phyloP scores from a whole-genome alignment of 345 rosid genomes.

The Citropsis articulata region DNA sequence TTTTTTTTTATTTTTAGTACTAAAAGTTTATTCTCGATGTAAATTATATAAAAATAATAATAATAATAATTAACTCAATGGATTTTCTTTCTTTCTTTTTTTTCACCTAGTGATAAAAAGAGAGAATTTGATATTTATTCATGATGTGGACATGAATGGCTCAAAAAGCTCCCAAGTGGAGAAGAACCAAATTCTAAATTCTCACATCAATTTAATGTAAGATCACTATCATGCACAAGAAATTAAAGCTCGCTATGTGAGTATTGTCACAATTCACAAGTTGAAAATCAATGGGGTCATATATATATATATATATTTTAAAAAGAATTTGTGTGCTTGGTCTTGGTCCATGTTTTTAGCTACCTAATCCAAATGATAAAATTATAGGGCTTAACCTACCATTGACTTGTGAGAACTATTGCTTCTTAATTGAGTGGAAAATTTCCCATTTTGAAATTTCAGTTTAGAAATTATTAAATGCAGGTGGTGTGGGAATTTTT shows the following conservation, averaged over 20 bases:
- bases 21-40: too few relatives aligned
- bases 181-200: not conserved
- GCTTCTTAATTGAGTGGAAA: not conserved
- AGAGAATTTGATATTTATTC: not conserved
- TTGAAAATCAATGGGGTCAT: not conserved
- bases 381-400: constrained; percentile 4
- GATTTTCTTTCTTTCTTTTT: too few relatives aligned
- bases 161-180: not conserved
- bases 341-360: not conserved
- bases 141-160: not conserved
- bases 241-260: not conserved
- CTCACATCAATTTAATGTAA: not conserved
- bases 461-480: not conserved
- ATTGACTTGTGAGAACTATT: constrained; percentile 5
- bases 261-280: not conserved
- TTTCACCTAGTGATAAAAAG: too few relatives aligned
- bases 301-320: too few relatives aligned
- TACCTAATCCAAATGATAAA: not conserved
- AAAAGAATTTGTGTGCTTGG: not conserved
- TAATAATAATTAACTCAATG: too few relatives aligned
- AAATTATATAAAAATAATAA: too few relatives aligned
- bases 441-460: not conserved
- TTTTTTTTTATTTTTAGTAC: too few relatives aligned
- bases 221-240: not conserved
- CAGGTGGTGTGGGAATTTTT: not conserved